Conservation (phyloP, 2,329 filamentous ascomycete species). For the Zopfia rhizophila region DNA sequence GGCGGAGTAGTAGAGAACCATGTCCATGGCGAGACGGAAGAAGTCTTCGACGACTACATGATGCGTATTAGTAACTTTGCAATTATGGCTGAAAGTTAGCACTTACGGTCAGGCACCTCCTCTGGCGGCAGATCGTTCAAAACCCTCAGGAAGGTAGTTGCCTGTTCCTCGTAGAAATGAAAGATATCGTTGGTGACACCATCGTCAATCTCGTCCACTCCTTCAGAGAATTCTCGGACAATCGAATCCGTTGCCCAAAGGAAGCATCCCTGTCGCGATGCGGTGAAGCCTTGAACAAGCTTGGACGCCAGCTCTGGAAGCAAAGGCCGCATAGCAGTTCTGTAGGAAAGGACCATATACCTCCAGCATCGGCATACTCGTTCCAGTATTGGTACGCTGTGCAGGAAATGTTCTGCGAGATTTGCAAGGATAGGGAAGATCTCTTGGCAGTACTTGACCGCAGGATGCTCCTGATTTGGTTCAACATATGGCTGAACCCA, state of each 20-base stretch:
- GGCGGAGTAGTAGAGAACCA: slow-evolving; percentile 90
- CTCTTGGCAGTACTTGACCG: slow-evolving; percentile 95
- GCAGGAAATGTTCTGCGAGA: slow-evolving; percentile 86
- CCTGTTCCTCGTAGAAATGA: slow-evolving; percentile 93
- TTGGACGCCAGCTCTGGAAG: slow-evolving; percentile 88
- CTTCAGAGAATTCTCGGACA: slow-evolving; percentile 92
- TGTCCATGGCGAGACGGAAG: slow-evolving; percentile 91
- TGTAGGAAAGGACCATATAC: slow-evolving; percentile 95
- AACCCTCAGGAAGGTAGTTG: slow-evolving; percentile 86
- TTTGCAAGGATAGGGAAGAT: slow-evolving; percentile 88
- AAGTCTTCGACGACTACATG: slow-evolving; percentile 87
- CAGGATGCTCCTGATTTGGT: slow-evolving; percentile 78
- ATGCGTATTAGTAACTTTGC: slow-evolving; percentile 6
- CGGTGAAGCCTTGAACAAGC: slow-evolving; percentile 83
- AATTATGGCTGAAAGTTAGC: slow-evolving; percentile 17
- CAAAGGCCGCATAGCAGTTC: slow-evolving; percentile 86
- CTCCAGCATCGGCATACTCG: slow-evolving; percentile 95
- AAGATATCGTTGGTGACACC: slow-evolving; percentile 89
- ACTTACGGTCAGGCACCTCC: slow-evolving; percentile 76
- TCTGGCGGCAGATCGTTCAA: slow-evolving; percentile 83
- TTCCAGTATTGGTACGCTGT: slow-evolving; percentile 89
- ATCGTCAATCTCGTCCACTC: slow-evolving; percentile 83
- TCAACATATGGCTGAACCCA: slow-evolving; percentile 78
- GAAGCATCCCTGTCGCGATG: slow-evolving; percentile 93
- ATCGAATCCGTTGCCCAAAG: slow-evolving; percentile 98